Percentiles rank a stretch among this genome's conserved stretches.
These are phyloP conservation scores for Pseudogymnoascus sp. DNA, from an alignment of 2,329 filamentous ascomycete species.

Conservation along the genomic window DNA sequence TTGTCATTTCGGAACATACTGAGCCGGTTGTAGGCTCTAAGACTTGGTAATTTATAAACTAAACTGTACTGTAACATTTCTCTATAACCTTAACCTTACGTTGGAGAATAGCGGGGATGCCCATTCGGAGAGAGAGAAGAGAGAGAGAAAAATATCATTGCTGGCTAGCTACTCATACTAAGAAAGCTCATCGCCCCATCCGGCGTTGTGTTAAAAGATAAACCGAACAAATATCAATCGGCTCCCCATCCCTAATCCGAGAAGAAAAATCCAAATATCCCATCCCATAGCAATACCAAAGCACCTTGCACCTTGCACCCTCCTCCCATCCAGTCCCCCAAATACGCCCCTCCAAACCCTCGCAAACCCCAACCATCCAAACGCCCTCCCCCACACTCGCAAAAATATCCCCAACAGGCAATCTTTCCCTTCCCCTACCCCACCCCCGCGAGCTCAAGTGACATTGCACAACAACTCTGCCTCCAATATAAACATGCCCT, in stretches of 20 bases:
- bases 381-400: not conserved
- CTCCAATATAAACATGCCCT: constrained; percentile 96
- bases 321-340: not conserved
- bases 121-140: not conserved
- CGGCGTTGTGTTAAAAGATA: not conserved
- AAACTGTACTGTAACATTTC: too few species aligned
- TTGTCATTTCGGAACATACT: not conserved
- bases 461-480: constrained; percentile 82
- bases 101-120: too few species aligned
- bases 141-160: not conserved
- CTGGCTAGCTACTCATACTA: not conserved
- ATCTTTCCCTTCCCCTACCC: not conserved
- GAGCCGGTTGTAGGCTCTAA: not conserved
- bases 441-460: constrained; percentile 29
- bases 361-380: not conserved
- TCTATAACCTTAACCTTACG: too few species aligned
- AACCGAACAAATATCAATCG: not conserved
- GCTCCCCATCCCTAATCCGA: not conserved
- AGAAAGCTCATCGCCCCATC: not conserved
- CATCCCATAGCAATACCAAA: not conserved
- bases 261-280: not conserved
- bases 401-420: not conserved
- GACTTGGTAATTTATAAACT: not conserved
- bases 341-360: not conserved
- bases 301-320: not conserved